Percentiles rank a stretch among this genome's conserved stretches.
Evolutionary conservation across 805 yeast genomes (phyloP).

Genomic region (Saccharomycopsis malanga): DNA sequence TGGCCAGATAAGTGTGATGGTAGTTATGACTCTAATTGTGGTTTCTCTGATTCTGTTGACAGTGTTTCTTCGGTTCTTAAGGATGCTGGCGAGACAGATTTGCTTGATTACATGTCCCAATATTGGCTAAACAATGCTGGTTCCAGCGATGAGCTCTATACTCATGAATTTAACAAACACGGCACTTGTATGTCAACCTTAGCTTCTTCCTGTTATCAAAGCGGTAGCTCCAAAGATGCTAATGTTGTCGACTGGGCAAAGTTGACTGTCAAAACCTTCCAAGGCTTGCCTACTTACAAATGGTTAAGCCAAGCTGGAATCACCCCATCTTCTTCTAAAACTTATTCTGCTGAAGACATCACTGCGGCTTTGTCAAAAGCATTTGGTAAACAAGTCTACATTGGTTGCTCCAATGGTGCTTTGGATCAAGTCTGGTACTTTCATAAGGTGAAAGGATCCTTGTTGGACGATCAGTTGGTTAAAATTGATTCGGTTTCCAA

Average conservation of each 20-base stretch:
- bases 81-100: conserved; percentile 13
- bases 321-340: conserved; percentile 48
- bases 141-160: conserved; percentile 65
- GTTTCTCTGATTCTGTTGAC: conserved; percentile 8
- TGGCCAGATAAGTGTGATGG: conserved; percentile 92
- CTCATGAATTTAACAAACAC: conserved; percentile 89
- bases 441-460: conserved; percentile 66
- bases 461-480: conserved; percentile 54
- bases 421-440: conserved; percentile 62
- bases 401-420: conserved; percentile 47
- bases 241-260: conserved; percentile 57
- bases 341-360: conserved; percentile 52
- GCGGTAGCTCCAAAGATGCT: conserved; percentile 13
- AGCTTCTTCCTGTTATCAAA: conserved; percentile 26
- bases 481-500: conserved; percentile 43
- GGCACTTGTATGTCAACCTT: conserved; percentile 87
- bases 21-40: conserved; percentile 69
- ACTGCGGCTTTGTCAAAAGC: conserved; percentile 42
- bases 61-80: conserved; percentile 2
- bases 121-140: conserved; percentile 74
- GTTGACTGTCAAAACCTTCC: conserved; percentile 50
- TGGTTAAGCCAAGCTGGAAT: conserved; percentile 66
- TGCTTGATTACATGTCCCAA: conserved; percentile 43
- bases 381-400: conserved; percentile 50
- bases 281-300: conserved; percentile 55